A percentile compares a stretch with the other conserved stretches of the same genome.
phyloP scores from a whole-genome alignment of 2,329 filamentous ascomycete genomes.

The Alternaria incomplexa region DNA sequence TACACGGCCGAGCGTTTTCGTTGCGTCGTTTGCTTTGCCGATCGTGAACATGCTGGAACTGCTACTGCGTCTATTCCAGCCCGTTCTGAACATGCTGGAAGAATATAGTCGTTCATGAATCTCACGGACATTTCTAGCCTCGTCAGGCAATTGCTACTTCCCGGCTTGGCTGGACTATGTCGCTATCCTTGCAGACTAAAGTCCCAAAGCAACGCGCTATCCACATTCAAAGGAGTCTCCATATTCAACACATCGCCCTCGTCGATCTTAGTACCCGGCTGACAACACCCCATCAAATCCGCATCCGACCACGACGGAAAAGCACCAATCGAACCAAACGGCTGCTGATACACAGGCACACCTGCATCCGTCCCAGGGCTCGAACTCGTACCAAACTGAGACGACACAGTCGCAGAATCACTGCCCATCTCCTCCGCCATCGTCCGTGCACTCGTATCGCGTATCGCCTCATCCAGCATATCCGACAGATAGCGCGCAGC shows the following conservation, averaged over 20 bases:
- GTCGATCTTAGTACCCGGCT: not conserved
- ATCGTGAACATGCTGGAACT: not conserved
- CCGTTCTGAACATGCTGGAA: no score
- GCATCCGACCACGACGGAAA: not conserved
- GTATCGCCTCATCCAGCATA: conserved; percentile 18
- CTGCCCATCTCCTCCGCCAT: not conserved
- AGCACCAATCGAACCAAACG: not conserved
- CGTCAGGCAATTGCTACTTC: not conserved
- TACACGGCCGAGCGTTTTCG: not conserved
- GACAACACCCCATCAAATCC: not conserved
- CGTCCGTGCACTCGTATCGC: not conserved
- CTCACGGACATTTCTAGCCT: rapidly evolving
- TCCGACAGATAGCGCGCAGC: conserved; percentile 43
- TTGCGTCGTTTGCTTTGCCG: not conserved
- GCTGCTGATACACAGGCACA: not conserved
- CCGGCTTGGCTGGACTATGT: no score
- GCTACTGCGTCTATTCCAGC: no score
- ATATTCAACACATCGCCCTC: not conserved
- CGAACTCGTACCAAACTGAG: not conserved
- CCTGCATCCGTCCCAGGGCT: not conserved
- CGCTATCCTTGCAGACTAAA: not conserved
- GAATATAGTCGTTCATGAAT: not conserved
- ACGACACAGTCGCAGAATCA: not conserved
- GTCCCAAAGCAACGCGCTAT: not conserved
- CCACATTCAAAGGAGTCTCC: not conserved